Base-by-base conservation (phyloP, 495 filamentous ascomycete species). In the Astrothelium subdiscretum region DNA sequence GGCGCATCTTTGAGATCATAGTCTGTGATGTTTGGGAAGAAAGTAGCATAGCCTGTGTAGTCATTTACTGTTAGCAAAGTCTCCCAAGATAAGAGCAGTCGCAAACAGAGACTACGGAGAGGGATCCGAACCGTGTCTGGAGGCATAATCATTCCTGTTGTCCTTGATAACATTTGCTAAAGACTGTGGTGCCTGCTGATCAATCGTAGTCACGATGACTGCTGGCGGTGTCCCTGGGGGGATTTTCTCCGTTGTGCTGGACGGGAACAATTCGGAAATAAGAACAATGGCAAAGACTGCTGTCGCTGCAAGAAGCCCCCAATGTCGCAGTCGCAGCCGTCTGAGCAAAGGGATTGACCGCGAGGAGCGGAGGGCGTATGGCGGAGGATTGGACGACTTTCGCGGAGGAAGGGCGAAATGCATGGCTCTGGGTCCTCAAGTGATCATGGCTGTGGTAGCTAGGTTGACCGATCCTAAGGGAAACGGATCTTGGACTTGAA, bases 391-490 rank as follows among this genome's bases (percentile, higher is more conserved):
- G 62, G 86, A 89, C 67, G 83, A 83, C 74, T 89, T 94, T 69
- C 91, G 86, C 62, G 90, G 85, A 61, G 91, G 92, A 64, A 92
- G 77, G 60, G 92, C 92, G 79, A 91, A 92, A 70, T 97, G 92
- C 92, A 97, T 97, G 29, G 24, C 24, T 29, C 6, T 15, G 2
- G 24, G 20, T 27, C 29, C 48, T 54, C 48, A 54, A 26, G 20
- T 12, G 11, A 54, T 54, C 48, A 54, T 54, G 48, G 48, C 24
- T 12, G 24, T 29, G 29, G 22, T 29, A 4, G 24, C 5, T 3
- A 54, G 24, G 24, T 4, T 54, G 48, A 29, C 2, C 48, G 29
- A 26, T 29, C 8, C 24, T 29, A 54, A 5, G 20, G 48, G 6
- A 4, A 3, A 48, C 4, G 18, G 3, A 8, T 3, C 18, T 48